phyloP scores from a whole-genome alignment of 179 eudicot species.

The Silene noctiflora region DNA sequence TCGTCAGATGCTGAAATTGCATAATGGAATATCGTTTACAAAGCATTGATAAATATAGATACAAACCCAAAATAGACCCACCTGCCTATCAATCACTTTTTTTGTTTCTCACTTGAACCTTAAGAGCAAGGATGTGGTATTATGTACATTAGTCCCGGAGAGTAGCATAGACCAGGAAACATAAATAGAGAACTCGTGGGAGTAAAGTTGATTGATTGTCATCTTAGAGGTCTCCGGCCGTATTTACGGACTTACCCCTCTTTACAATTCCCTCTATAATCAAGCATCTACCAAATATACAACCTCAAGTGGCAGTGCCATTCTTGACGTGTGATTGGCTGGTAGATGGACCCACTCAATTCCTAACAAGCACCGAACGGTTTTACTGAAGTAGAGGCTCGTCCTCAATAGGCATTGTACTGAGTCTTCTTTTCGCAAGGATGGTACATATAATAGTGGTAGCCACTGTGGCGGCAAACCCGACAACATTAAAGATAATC shows the following conservation, averaged over 20 bases:
- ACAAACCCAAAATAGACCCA: slow-evolving; percentile 11
- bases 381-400: slow-evolving; percentile 44
- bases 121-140: slow-evolving; percentile 1
- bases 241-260: neutral
- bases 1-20: slow-evolving; percentile 16
- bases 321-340: slow-evolving; percentile 7
- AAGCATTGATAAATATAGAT: slow-evolving; percentile 12
- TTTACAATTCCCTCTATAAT: slow-evolving; percentile 15
- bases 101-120: slow-evolving; percentile 7
- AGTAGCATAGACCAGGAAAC: neutral
- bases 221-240: neutral
- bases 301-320: slow-evolving; percentile 17
- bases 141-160: slow-evolving; percentile 20
- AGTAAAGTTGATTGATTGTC: slow-evolving; percentile 10
- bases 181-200: slow-evolving; percentile 7
- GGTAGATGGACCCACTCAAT: slow-evolving; percentile 11
- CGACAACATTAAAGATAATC: slow-evolving; percentile 57
- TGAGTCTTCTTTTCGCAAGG: slow-evolving; percentile 68
- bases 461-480: slow-evolving; percentile 57
- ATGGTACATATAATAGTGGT: slow-evolving; percentile 64
- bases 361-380: neutral
- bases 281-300: slow-evolving; percentile 27
- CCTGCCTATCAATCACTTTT: neutral
- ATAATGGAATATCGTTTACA: slow-evolving; percentile 8
- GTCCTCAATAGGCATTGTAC: slow-evolving; percentile 64